Evolutionary conservation across 2,329 filamentous ascomycete species (phyloP), one percentile per base, ranked within the genome.

Genomic region (Aspergillus chevalieri): DNA sequence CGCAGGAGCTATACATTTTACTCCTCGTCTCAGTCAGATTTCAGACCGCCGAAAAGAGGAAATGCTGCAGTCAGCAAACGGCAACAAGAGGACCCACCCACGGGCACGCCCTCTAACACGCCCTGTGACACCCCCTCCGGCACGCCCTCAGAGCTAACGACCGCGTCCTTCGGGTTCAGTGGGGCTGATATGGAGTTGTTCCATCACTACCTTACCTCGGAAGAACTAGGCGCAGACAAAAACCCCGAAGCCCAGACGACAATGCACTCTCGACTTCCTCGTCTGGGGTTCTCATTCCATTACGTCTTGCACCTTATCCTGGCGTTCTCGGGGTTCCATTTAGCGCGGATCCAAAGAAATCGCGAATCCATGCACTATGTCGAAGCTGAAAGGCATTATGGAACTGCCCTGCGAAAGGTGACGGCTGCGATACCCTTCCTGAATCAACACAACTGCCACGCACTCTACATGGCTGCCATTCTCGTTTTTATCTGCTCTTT

Each of bases 131-230:
- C 24, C 3, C 24, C 24, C 24, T 9, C 24, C 24, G 24, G 9
- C 24, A 12, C 26, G 26, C 26, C 26, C 26, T 28, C 48, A 19
- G 42, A 34, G 2, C 4, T 56, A 9, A 47, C 34, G 1, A 42
- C 42, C 3, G 46, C 38, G 6, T 46, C 51, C 45, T 22, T n/a
- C n/a, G n/a, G 56, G 15, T 56, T 54, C 39, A 51, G 33, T 5
- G 52, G 43, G 2, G 47, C 50, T 1, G 55, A 57, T 24, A 52
- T 57, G 48, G 50, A 38, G 4, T 19, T 57, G 9, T 56, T 56
- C 30, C 53, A 57, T 28, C 50, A 56, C 34, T 49, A 51, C 7
- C 24, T 54, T 15, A 54, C 43, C 21, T 48, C 47, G 17, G 21
- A 33, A 3, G 53, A 57, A 9, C 42, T 54, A 12, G 48, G 48